A percentile compares a stretch with the other conserved stretches of the same genome.
Evolutionary conservation across 192 early-diverging fungal species (phyloP).

Genomic region (Coemansia asiatica): DNA sequence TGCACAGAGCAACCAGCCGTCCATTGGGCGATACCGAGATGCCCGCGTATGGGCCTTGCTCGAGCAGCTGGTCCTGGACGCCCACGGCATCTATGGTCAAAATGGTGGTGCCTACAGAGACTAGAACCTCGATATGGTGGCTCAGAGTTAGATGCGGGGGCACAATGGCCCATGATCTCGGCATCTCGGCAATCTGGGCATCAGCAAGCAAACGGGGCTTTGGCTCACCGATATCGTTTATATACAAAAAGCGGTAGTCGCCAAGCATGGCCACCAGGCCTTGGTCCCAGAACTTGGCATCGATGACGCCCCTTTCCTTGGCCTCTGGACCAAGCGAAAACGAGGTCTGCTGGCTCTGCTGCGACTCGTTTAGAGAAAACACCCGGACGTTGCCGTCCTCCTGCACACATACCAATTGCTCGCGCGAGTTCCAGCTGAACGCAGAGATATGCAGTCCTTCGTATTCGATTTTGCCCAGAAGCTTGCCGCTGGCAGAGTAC

Average conservation of each 20-base stretch:
- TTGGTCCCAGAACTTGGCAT: conserved; percentile 85
- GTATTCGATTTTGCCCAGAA: conserved; percentile 89
- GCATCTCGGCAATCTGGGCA: conserved; percentile 62
- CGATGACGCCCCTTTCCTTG: conserved; percentile 75
- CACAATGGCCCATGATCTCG: conserved; percentile 86
- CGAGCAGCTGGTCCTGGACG: conserved; percentile 76
- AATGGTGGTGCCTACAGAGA: conserved; percentile 74
- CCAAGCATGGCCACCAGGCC: conserved; percentile 91
- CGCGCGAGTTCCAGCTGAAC: conserved; percentile 88
- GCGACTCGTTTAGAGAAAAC: conserved; percentile 81
- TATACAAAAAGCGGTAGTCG: conserved; percentile 75
- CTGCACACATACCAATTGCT: conserved; percentile 84
- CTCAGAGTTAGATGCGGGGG: conserved; percentile 85
- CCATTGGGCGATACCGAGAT: conserved; percentile 95
- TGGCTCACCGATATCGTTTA: conserved; percentile 85
- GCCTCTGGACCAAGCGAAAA: conserved; percentile 64
- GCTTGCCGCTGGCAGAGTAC: conserved; percentile 81
- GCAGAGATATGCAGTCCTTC: conserved; percentile 86
- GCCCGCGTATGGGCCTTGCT: conserved; percentile 84
- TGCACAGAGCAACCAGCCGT: conserved; percentile 87
- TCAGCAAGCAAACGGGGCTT: conserved; percentile 76
- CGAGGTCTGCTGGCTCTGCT: conserved; percentile 18
- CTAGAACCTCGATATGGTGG: conserved; percentile 85
- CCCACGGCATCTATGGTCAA: conserved; percentile 78
- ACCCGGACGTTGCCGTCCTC: conserved; percentile 81